Percentiles rank a stretch among this genome's conserved stretches.
Evolutionary conservation across 2,329 filamentous ascomycete species (phyloP).

Genomic region (Nemania bipapillata): DNA sequence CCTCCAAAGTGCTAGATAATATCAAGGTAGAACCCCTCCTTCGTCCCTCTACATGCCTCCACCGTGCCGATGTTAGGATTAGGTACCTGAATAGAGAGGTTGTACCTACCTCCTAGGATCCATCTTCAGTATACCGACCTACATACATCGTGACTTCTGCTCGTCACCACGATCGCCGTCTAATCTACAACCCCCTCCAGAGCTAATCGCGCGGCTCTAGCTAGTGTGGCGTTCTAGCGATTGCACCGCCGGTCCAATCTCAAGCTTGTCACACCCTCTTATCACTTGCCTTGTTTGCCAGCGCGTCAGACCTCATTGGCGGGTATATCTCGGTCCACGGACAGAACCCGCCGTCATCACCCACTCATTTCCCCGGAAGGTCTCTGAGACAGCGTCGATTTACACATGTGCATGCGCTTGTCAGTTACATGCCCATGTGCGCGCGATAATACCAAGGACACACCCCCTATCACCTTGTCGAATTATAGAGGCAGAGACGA

Average conservation of each 20-base stretch:
- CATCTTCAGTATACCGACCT: not conserved
- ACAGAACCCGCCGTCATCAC: slow-evolving; percentile 23
- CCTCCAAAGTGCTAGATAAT: not conserved
- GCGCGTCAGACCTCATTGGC: slow-evolving; percentile 15
- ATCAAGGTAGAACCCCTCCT: not conserved
- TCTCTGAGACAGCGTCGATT: slow-evolving; percentile 35
- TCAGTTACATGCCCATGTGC: slow-evolving; percentile 23
- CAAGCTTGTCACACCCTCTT: slow-evolving; percentile 21
- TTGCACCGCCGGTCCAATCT: slow-evolving; percentile 13
- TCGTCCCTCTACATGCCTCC: not conserved
- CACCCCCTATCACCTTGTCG: slow-evolving; percentile 13
- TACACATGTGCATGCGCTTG: slow-evolving; percentile 23
- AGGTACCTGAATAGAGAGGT: not conserved
- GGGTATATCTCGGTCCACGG: slow-evolving; percentile 29
- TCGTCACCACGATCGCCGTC: slow-evolving; percentile 14
- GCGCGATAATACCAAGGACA: slow-evolving; percentile 16
- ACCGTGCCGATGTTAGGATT: not conserved
- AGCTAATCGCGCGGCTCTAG: slow-evolving; percentile 18
- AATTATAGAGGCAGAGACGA: slow-evolving; percentile 6
- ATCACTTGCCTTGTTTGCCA: slow-evolving; percentile 18
- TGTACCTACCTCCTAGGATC: not conserved
- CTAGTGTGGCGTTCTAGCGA: slow-evolving; percentile 19
- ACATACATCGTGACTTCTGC: slow-evolving; percentile 13
- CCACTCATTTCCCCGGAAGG: slow-evolving; percentile 26
- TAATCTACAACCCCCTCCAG: slow-evolving; percentile 13